Evolutionary conservation across 345 rosid genomes (phyloP).

Genomic region (Citrus inodora): DNA sequence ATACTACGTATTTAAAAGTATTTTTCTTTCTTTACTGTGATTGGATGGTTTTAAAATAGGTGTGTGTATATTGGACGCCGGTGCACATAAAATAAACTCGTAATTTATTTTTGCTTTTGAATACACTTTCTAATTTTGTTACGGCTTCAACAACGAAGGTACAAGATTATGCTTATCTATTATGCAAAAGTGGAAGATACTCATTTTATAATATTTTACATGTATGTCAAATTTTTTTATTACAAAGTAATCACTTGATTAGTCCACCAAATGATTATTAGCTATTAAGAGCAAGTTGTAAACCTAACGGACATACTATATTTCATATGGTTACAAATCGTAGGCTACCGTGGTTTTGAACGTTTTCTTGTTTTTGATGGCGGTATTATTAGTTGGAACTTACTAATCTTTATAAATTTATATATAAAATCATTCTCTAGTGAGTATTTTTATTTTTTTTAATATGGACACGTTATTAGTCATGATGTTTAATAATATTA

Average conservation of each 20-base stretch:
- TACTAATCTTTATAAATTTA: too few species aligned
- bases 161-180: background rate
- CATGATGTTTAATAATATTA: fast-evolving
- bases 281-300: background rate
- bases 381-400: background rate
- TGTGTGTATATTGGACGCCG: too few species aligned
- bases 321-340: background rate
- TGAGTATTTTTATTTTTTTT: too few species aligned
- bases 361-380: background rate
- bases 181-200: background rate
- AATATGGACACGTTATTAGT: too few species aligned
- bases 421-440: too few species aligned
- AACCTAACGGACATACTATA: background rate
- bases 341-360: background rate
- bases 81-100: too few species aligned
- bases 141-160: background rate
- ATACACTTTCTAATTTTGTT: background rate
- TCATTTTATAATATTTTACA: background rate
- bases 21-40: too few species aligned
- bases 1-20: too few species aligned
- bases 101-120: too few species aligned
- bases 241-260: background rate
- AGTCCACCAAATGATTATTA: background rate
- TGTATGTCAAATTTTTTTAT: background rate
- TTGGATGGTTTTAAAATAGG: too few species aligned